Percentiles rank a stretch among this genome's conserved stretches.
Conservation (phyloP, 2,329 filamentous ascomycete species). For the Calonectria pteridis region DNA sequence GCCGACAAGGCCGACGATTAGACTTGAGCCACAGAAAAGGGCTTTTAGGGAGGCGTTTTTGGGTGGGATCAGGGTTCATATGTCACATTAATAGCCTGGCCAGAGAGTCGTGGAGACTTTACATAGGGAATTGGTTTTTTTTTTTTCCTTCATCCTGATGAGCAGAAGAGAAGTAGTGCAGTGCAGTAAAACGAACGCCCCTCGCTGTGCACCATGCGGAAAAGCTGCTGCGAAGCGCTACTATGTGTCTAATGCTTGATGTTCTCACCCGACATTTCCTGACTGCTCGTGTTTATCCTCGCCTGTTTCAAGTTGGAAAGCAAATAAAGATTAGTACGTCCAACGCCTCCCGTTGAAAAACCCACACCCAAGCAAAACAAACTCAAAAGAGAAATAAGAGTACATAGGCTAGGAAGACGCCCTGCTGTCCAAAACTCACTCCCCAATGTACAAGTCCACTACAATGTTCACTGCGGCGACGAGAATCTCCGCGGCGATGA, state of each 20-base stretch:
- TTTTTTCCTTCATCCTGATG: background rate
- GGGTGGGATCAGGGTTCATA: conserved; percentile 35
- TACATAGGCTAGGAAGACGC: background rate
- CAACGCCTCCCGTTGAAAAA: background rate
- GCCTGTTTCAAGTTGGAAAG: conserved; percentile 11
- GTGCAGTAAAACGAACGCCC: conserved; percentile 15
- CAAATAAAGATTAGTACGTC: conserved; percentile 13
- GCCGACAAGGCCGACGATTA: conserved; percentile 51
- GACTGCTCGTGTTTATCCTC: conserved; percentile 1
- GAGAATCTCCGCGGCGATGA: conserved; percentile 95
- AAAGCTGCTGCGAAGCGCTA: conserved; percentile 39
- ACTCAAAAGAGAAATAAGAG: background rate
- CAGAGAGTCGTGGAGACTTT: conserved; percentile 31
- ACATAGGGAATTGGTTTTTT: conserved; percentile 23
- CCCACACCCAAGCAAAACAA: background rate
- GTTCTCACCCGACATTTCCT: conserved; percentile 32
- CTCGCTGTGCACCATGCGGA: conserved; percentile 25
- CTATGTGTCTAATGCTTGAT: conserved; percentile 40
- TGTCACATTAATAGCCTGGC: conserved; percentile 26
- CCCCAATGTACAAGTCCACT: conserved; percentile 83
- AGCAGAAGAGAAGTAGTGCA: conserved; percentile 29
- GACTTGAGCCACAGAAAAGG: background rate
- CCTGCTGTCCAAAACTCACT: conserved; percentile 36
- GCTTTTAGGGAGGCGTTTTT: conserved; percentile 39
- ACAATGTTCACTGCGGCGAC: conserved; percentile 95